Evolutionary conservation across 2,329 filamentous ascomycete genomes (phyloP).

Genomic region (Blumeriella jaapii): DNA sequence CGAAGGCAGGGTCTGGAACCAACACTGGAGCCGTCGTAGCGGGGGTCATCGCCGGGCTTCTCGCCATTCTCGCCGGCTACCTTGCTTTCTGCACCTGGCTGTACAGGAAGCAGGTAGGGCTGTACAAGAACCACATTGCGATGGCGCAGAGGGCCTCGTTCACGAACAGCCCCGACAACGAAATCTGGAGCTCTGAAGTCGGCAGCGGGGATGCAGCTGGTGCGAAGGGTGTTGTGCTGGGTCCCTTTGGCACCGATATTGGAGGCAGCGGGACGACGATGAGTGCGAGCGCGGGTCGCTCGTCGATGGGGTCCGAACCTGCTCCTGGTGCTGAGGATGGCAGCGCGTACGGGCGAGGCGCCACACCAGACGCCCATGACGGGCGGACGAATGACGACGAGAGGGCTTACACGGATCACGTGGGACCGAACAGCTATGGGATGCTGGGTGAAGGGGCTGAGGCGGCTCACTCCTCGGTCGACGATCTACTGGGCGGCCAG

Average conservation of each 20-base stretch:
- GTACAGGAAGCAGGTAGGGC: constrained; percentile 56
- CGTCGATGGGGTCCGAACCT: constrained; percentile 2
- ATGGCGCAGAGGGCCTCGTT: constrained; percentile 47
- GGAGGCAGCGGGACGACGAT: constrained; percentile 8
- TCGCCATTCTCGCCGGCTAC: constrained; percentile 50
- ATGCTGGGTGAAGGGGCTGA: background rate
- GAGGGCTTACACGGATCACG: constrained; percentile 16
- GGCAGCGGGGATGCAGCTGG: background rate
- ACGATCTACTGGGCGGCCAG: constrained; percentile 48
- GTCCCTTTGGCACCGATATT: constrained; percentile 22
- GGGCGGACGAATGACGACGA: constrained; percentile 23
- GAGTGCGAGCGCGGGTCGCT: background rate
- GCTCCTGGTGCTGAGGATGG: constrained; percentile 1
- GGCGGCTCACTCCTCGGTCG: constrained; percentile 21
- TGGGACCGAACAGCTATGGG: constrained; percentile 9
- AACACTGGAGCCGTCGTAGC: constrained; percentile 35
- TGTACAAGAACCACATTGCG: constrained; percentile 60
- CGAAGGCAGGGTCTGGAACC: constrained; percentile 21
- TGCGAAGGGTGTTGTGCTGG: constrained; percentile 13
- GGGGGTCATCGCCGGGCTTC: constrained; percentile 50
- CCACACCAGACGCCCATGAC: constrained; percentile 17
- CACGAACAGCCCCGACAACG: constrained; percentile 29
- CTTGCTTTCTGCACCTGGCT: constrained; percentile 63
- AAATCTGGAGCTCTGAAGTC: constrained; percentile 14
- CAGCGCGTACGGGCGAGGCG: constrained; percentile 15